Conservation (phyloP, 768 basidiomycete species). For the Phylloporus rhodoxanthus region DNA sequence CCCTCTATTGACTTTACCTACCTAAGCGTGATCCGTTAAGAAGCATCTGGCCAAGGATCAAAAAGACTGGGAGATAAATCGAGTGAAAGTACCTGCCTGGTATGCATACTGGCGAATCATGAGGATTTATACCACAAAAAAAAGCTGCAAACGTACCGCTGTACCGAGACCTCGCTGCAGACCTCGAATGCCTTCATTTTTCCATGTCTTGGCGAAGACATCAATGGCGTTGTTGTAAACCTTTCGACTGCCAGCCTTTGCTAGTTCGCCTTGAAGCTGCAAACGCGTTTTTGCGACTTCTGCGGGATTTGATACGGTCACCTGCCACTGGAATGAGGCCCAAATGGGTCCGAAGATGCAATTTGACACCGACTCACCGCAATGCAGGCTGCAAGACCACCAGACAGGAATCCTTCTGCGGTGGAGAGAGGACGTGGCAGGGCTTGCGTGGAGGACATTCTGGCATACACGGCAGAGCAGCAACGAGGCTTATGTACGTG, state of each 20-base stretch:
- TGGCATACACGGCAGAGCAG: not conserved
- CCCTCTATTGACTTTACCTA: conserved; percentile 24
- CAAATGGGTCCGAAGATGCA: not conserved
- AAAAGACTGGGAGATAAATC: not conserved
- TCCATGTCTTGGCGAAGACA: conserved; percentile 81
- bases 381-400: conserved; percentile 86
- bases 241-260: conserved; percentile 59
- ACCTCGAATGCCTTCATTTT: conserved; percentile 85
- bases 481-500: conserved; percentile 4
- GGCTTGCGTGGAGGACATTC: conserved; percentile 16
- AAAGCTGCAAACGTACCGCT: conserved; percentile 52
- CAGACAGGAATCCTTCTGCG: conserved; percentile 78
- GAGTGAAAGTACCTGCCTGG: conserved; percentile 52
- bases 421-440: conserved; percentile 47
- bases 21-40: conserved; percentile 89
- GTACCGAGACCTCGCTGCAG: conserved; percentile 87
- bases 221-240: conserved; percentile 91
- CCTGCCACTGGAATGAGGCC: conserved; percentile 37
- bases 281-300: conserved; percentile 86
- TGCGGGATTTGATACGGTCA: conserved; percentile 73
- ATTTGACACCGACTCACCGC: conserved; percentile 48
- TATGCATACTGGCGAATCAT: conserved; percentile 66
- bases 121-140: conserved; percentile 3
- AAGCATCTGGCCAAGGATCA: conserved; percentile 54
- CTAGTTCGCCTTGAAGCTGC: conserved; percentile 93